Evolutionary conservation across 306 rosid species (phyloP).

Genomic region (Oemleria cerasiformis): DNA sequence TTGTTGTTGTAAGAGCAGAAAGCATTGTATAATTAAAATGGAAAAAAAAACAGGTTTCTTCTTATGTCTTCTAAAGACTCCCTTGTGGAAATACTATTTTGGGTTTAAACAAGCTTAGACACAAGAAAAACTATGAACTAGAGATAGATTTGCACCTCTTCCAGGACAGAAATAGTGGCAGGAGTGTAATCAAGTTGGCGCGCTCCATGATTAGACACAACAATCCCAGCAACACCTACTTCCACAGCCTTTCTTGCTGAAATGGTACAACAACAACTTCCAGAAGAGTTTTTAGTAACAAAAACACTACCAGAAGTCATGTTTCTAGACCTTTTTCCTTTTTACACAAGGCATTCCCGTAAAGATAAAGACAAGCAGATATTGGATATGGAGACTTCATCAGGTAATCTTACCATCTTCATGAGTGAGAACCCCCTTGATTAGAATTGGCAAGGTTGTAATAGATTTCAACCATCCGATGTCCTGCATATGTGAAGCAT

Average conservation of each 20-base stretch:
- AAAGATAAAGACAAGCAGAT: not conserved
- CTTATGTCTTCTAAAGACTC: not conserved
- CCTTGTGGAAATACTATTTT: not conserved
- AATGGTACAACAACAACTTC: not conserved
- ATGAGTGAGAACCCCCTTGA: conserved; percentile 44
- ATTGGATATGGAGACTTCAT: not conserved
- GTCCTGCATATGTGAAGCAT: conserved; percentile 13
- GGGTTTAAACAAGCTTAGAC: not conserved
- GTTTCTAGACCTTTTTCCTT: not conserved
- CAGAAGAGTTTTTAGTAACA: not conserved
- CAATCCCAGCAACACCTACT: conserved; percentile 38
- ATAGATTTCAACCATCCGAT: conserved; percentile 40
- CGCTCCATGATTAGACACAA: conserved; percentile 53
- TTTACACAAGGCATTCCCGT: not conserved
- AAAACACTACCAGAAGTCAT: not conserved
- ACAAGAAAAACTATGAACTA: not conserved
- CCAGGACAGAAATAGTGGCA: conserved; percentile 41
- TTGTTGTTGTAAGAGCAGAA: not conserved
- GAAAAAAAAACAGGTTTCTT: too few species aligned
- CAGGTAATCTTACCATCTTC: conserved; percentile 40
- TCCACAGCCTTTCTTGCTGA: conserved; percentile 44
- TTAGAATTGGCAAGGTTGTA: conserved; percentile 41
- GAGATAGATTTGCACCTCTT: conserved; percentile 28
- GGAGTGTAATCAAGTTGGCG: conserved; percentile 42
- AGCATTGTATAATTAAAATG: not conserved